Conservation (phyloP, 345 rosid species). For the Salix viminalis region DNA sequence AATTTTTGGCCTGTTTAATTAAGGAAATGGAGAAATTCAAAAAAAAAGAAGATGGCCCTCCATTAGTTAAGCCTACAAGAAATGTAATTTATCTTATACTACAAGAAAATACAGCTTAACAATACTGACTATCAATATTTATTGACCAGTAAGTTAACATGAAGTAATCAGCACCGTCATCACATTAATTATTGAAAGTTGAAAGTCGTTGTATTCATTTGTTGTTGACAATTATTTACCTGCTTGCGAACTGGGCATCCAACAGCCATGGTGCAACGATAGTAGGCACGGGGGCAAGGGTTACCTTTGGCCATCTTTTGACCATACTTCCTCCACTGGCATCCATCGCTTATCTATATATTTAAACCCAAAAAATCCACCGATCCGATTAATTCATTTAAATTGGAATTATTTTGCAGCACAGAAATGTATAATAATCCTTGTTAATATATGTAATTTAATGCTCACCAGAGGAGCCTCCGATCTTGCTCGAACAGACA, state of each 20-base stretch:
- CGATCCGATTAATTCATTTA: not conserved
- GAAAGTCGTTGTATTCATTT: not conserved
- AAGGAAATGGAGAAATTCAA: not conserved
- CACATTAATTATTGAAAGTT: not conserved
- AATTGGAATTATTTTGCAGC: not conserved
- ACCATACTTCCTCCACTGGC: conserved; percentile 97
- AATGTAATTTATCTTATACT: not conserved
- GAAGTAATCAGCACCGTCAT: not conserved
- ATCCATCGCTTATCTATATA: conserved; percentile 73
- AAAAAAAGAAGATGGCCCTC: too few species aligned
- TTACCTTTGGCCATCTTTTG: conserved; percentile 87
- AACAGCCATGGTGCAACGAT: conserved; percentile 71
- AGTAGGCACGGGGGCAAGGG: conserved; percentile 94
- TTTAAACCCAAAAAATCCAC: not conserved
- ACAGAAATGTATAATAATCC: not conserved
- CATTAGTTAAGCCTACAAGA: not conserved
- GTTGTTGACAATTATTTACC: conserved; percentile 28
- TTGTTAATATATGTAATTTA: not conserved
- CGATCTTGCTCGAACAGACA: conserved; percentile 51
- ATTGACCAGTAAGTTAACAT: not conserved
- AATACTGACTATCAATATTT: not conserved
- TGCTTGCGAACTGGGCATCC: conserved; percentile 92
- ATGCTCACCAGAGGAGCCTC: conserved; percentile 46
- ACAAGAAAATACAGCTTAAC: not conserved
- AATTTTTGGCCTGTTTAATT: not conserved